These are phyloP conservation scores for Phylloporus sp. DNA, from an alignment of 768 basidiomycete genomes.

Conservation along the genomic window DNA sequence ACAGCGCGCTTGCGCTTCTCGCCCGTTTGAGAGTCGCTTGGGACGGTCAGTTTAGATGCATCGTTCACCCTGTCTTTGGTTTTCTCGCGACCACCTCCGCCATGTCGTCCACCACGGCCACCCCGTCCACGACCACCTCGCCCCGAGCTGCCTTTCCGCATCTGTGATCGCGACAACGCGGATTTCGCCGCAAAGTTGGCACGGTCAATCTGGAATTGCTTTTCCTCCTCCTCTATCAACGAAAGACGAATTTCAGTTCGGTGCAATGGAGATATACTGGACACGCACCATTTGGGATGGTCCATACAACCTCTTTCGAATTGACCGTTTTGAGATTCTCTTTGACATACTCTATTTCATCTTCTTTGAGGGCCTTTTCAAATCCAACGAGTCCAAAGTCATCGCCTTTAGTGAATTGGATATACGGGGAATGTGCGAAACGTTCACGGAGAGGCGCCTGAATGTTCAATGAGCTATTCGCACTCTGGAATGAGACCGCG, in stretches of 20 bases:
- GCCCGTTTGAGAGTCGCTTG: conserved; percentile 47
- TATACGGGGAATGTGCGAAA: conserved; percentile 45
- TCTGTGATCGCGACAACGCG: conserved; percentile 36
- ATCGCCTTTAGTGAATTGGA: conserved; percentile 45
- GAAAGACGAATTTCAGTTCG: background rate
- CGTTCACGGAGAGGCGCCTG: conserved; percentile 46
- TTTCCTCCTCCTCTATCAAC: conserved; percentile 65
- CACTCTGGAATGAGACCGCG: background rate
- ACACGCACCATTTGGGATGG: conserved; percentile 51
- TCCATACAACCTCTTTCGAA: conserved; percentile 63
- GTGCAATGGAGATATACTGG: background rate
- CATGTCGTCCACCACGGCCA: conserved; percentile 33
- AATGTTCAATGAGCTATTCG: background rate
- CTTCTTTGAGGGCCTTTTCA: conserved; percentile 65
- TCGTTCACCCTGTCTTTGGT: conserved; percentile 13
- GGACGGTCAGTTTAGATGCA: conserved; percentile 19
- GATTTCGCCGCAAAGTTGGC: conserved; percentile 64
- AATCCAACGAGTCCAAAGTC: conserved; percentile 48
- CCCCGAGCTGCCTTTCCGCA: conserved; percentile 33
- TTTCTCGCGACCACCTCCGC: conserved; percentile 22
- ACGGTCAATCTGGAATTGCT: conserved; percentile 69
- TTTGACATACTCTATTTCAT: conserved; percentile 67
- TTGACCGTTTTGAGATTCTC: conserved; percentile 63
- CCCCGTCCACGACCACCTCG: conserved; percentile 45
- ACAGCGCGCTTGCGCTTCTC: conserved; percentile 76